Evolutionary conservation across 2,329 filamentous ascomycete species (phyloP).

Genomic region (Paramyrothecium sp.): DNA sequence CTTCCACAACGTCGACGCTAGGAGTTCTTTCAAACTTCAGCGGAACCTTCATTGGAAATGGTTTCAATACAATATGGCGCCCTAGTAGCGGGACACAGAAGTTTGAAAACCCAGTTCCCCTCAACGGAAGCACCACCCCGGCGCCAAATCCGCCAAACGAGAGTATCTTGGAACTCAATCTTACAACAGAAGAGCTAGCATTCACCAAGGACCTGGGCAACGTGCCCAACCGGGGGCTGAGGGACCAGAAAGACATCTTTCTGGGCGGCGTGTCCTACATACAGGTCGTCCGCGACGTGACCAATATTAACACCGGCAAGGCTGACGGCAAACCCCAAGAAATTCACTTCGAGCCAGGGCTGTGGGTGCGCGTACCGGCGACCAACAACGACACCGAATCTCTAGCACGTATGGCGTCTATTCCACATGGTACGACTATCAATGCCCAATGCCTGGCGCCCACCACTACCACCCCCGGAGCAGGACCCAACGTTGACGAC

Average conservation of each 20-base stretch:
- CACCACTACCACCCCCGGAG: slow-evolving; percentile 14
- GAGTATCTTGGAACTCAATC: slow-evolving; percentile 35
- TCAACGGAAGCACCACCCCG: too few species aligned
- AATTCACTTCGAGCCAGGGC: slow-evolving; percentile 39
- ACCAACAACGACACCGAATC: slow-evolving; percentile 20
- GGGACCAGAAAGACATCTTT: slow-evolving; percentile 28
- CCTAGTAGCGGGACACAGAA: slow-evolving; percentile 21
- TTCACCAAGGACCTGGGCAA: slow-evolving; percentile 29
- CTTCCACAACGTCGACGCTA: too few species aligned
- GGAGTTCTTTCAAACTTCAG: slow-evolving; percentile 22
- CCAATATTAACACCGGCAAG: slow-evolving; percentile 19
- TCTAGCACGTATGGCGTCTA: slow-evolving; percentile 36
- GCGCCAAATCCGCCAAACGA: slow-evolving; percentile 11
- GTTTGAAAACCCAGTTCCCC: slow-evolving; percentile 13
- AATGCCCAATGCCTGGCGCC: slow-evolving; percentile 39
- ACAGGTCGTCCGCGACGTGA: slow-evolving; percentile 31
- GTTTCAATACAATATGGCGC: slow-evolving; percentile 37
- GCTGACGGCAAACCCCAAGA: slow-evolving; percentile 12
- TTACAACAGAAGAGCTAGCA: slow-evolving; percentile 30
- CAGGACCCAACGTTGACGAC: slow-evolving; percentile 15
- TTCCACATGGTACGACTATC: slow-evolving; percentile 42
- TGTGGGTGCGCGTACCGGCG: slow-evolving; percentile 36
- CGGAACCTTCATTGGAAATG: slow-evolving; percentile 27
- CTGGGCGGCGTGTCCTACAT: slow-evolving; percentile 34
- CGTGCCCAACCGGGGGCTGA: slow-evolving; percentile 35